phyloP scores from a whole-genome alignment of 2,329 filamentous ascomycete species.

The Biscogniauxia mediterranea region DNA sequence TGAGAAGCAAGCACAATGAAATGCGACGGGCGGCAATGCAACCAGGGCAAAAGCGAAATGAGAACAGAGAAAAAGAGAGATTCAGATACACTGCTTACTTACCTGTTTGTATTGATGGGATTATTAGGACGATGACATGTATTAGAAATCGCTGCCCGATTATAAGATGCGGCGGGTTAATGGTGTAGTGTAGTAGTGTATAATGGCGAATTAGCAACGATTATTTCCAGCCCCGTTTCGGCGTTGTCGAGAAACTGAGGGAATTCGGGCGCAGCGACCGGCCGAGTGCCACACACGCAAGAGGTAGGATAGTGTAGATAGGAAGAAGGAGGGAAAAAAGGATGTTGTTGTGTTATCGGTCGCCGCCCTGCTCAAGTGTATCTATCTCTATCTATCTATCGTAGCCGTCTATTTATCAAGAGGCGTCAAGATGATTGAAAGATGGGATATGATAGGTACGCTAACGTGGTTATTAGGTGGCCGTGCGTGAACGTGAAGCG shows the following conservation, averaged over 20 bases:
- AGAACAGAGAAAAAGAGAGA: neutral
- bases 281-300: neutral
- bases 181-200: neutral
- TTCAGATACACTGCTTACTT: neutral
- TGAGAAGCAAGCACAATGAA: neutral
- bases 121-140: neutral
- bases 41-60: neutral
- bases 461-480: too few relatives aligned
- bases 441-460: too few relatives aligned
- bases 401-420: neutral
- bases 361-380: too few relatives aligned
- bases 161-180: slow-evolving; percentile 14
- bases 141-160: slow-evolving; percentile 4
- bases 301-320: too few relatives aligned
- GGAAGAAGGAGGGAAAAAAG: neutral
- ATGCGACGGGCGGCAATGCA: neutral
- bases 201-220: neutral
- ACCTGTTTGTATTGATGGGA: neutral
- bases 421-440: neutral
- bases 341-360: neutral
- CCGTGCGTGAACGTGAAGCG: too few relatives aligned
- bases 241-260: neutral
- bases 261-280: neutral
- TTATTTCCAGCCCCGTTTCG: neutral
- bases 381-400: neutral